Evolutionary conservation across 768 basidiomycete species (phyloP), one percentile per base, ranked within the genome.

Genomic region (Trametes cubensis): DNA sequence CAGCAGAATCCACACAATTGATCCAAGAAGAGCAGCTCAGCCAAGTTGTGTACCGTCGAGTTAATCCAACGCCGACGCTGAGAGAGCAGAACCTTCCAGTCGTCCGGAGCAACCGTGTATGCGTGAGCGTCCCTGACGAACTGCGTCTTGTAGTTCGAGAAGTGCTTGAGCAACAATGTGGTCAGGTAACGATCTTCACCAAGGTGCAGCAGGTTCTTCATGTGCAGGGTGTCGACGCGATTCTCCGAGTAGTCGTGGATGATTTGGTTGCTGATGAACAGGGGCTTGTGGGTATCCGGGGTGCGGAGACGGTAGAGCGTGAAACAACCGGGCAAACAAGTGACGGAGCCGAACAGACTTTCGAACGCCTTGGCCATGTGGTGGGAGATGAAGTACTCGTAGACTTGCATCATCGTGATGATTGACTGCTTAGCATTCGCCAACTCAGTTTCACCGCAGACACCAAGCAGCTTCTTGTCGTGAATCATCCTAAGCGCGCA

Each of bases 21-120:
- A 57, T 95, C 92, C 70, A 98, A 76, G 80, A 95, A 94, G 58
- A 98, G 79, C 45, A 99, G 80, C 71, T 98, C 96, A 53, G 89
- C 92, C 58, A 99, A 78, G 76, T 99, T 99, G 79, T 99, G 96
- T 13, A 99, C 87, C 0, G 96, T 99, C 18, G 96, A 98, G 79
- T 99, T 99, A 77, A 99, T 99, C 96, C 97, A 99, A 69, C 97
- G 92, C 77, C 96, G 91, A 79, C 96, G 89, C 72, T 99, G 97
- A 8, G 94, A 97, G 21, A 99, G 78, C 55, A 99, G 75, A 25
- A 98, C 88, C 73, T 87, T 88, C 94, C 94, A 97, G 67, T 94
- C 92, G 68, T 96, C 95, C 0, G 96, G 96, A 3, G 96, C 96
- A 17, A 98, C 91, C 0, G 96, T 98, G 72, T 83, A 90, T 0